Base-by-base conservation (phyloP, 2,329 filamentous ascomycete species). In the Fusarium cicatricum region DNA sequence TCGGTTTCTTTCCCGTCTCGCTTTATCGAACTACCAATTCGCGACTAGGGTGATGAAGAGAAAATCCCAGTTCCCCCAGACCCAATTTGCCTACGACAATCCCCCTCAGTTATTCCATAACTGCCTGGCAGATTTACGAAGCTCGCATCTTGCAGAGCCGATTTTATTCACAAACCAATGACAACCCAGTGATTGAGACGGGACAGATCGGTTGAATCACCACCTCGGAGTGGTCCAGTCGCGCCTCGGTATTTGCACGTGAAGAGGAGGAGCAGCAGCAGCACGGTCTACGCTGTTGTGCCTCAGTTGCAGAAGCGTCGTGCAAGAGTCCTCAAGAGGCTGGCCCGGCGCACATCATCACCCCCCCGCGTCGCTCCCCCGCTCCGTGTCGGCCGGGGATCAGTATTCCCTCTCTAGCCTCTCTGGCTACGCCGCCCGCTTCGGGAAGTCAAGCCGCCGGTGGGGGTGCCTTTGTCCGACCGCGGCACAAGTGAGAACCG, bases 381-480 rank as follows among this genome's bases (percentile, higher is more conserved):
- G 42, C 50, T 52, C 50, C 43, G 43, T 16, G 34, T 48, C 26
- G 29, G 17, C 31, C 46, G 32, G 32, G 21, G 37, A 44, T 28
- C 32, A 33, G 33, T 41, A 55, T 63, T 14, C 50, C 55, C 52
- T 36, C 45, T 41, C 37, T 34, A 39, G 14, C 55, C 52, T 36
- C 45, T 41, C 37, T 34, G 42, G 14, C 39, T 42, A 34, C 48
- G 44, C 44, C 60, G 55, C 44, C 52, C 52, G 40, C 59, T 62
- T 62, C 55, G 51, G 60, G 60, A 62, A 62, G 43, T 60, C 40
- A 26, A 43, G 45, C 60, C 60, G 56, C 38, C 54, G 60, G 52
- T 59, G 53, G 52, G 53, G 49, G 46, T 58, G 55, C 36, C 49
- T 58, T 63, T 60, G 53, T 45, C 57, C 62, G 59, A 65, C 44